Percentiles rank a stretch among this genome's conserved stretches.
Conservation (phyloP, 2,329 filamentous ascomycete species). For the Alternaria brassicicola region DNA sequence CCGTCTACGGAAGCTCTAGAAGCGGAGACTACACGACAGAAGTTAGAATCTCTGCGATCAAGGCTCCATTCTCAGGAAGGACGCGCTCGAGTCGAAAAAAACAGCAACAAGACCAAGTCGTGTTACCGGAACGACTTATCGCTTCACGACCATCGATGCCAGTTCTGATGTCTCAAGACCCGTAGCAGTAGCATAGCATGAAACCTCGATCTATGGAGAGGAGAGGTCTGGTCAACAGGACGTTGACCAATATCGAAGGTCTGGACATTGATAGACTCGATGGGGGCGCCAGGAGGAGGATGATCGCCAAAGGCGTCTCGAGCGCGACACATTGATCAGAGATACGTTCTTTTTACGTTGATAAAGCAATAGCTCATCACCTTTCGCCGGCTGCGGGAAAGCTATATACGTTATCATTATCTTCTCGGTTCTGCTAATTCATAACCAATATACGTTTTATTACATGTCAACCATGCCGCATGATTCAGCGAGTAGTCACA, state of each 20-base stretch:
- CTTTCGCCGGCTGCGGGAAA: not conserved
- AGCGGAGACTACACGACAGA: slow-evolving; percentile 1
- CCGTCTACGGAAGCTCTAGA: not conserved
- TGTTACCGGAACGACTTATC: not conserved
- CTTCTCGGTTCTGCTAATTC: not conserved
- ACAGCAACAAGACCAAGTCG: not conserved
- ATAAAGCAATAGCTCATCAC: not conserved
- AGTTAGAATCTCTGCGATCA: not conserved
- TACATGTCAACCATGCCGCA: not conserved
- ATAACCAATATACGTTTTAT: not conserved
- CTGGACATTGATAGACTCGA: not conserved
- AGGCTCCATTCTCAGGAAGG: not conserved
- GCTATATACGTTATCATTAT: not conserved
- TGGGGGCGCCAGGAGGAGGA: not conserved
- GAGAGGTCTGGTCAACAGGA: not conserved
- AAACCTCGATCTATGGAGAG: not conserved
- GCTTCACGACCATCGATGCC: slow-evolving; percentile 2
- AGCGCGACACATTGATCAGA: not conserved
- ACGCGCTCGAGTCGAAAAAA: not conserved
- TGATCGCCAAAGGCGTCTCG: not conserved
- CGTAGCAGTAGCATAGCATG: not conserved
- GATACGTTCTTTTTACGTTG: not conserved
- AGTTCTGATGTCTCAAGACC: not conserved
- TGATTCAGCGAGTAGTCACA: not conserved
- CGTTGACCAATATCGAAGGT: not conserved